Evolutionary conservation across 2,329 filamentous ascomycete species (phyloP).

Genomic region (Falciphora oryzae): DNA sequence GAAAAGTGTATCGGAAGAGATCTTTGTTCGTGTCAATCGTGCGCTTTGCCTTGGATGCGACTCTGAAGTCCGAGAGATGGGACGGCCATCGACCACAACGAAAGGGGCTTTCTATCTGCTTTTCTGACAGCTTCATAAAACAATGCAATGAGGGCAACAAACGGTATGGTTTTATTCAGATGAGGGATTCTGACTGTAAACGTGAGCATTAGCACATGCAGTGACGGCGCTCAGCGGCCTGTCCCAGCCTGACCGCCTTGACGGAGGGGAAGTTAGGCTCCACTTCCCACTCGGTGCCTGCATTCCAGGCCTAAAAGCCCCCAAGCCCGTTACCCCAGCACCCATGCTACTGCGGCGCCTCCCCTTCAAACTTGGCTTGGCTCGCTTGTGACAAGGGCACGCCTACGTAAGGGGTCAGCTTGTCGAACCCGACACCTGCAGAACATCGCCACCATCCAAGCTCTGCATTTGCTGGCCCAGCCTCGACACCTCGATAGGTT

Average conservation of each 20-base stretch:
- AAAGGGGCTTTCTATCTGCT: not conserved
- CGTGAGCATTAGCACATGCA: not conserved
- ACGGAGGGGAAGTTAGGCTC: not conserved
- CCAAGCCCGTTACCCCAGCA: not conserved
- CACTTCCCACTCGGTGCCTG: not conserved
- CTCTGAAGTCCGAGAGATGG: not conserved
- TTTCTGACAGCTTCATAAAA: not conserved
- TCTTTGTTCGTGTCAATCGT: not conserved
- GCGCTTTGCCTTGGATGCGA: not conserved
- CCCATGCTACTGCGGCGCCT: not conserved
- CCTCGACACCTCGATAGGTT: not conserved
- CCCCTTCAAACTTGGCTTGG: not conserved
- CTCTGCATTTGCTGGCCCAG: not conserved
- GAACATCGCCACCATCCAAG: not conserved
- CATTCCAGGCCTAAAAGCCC: not conserved
- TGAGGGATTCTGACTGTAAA: too few relatives aligned
- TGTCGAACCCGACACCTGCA: not conserved
- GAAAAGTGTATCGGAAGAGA: not conserved
- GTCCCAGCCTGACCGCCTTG: not conserved
- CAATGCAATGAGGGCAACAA: not conserved
- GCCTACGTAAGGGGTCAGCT: slow-evolving; percentile 2
- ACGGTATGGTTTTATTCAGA: too few relatives aligned
- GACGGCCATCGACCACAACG: not conserved
- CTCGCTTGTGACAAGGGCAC: slow-evolving; percentile 2
- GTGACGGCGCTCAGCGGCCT: not conserved